phyloP scores from a whole-genome alignment of 805 yeast species.

The Candida berthetii region DNA sequence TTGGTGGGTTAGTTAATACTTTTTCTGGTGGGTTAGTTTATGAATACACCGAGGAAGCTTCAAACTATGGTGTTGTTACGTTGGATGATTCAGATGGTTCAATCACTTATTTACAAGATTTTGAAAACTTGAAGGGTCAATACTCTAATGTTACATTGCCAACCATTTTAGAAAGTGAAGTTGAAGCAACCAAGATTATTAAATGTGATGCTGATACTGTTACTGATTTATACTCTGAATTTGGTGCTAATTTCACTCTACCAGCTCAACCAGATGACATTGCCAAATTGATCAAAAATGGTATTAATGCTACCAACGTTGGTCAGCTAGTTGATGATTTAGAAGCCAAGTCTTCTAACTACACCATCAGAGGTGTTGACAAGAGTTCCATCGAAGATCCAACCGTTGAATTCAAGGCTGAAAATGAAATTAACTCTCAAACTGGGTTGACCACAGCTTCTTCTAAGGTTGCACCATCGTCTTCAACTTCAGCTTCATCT shows the following conservation, averaged over 20 bases:
- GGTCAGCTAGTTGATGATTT: constrained; percentile 38
- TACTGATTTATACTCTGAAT: constrained; percentile 28
- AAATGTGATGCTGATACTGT: constrained; percentile 36
- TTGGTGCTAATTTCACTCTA: constrained; percentile 41
- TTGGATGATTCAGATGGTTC: constrained; percentile 36
- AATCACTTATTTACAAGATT: constrained; percentile 40
- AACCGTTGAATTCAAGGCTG: constrained; percentile 28
- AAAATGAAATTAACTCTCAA: constrained; percentile 30
- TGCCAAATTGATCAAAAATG: constrained; percentile 36
- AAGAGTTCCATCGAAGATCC: constrained; percentile 27
- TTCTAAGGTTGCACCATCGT: constrained; percentile 9
- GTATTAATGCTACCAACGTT: constrained; percentile 37
- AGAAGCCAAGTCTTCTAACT: constrained; percentile 29
- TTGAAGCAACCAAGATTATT: constrained; percentile 22
- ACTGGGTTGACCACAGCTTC: constrained; percentile 11
- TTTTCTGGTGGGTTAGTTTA: constrained; percentile 93
- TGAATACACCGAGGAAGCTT: constrained; percentile 75
- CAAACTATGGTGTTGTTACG: constrained; percentile 71
- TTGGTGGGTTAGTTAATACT: constrained; percentile 56
- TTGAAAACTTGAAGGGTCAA: constrained; percentile 39
- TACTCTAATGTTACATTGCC: constrained; percentile 30
- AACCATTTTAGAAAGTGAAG: constrained; percentile 28
- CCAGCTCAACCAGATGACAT: constrained; percentile 42
- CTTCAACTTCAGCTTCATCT: constrained; percentile 9
- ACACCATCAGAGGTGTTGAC: constrained; percentile 29